Evolutionary conservation across 768 basidiomycete genomes (phyloP), one percentile per base, ranked within the genome.

Genomic region (Lactarius pseudohatsudake): DNA sequence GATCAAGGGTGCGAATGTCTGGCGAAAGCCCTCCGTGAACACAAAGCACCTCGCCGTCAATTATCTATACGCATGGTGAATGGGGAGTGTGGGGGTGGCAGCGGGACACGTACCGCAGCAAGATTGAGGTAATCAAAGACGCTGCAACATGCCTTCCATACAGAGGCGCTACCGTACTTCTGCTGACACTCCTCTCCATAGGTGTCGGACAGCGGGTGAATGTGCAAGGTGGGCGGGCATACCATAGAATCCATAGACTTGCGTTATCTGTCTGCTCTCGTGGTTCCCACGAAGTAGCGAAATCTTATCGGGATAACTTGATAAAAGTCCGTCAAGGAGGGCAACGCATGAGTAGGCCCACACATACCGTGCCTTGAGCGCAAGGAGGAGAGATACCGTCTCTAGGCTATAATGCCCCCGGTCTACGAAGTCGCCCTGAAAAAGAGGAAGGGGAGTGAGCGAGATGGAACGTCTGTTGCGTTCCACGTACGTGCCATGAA

Each of bases 231-330:
- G 9, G 22, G 32, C 59, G 11, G 34, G 62, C 87, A 68, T 64
- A 95, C 95, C 95, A 74, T 97, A 98, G 76, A 97, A 98, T n/a
- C 96, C 96, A 66, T 98, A 98, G 2, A 95, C 96, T 73, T 98
- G 96, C 4, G 96, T 98, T 72, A 98, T 98, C 76, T 98, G 96
- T 69, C 96, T 81, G 72, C 92, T 95, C 76, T 98, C 96, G 75
- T 98, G 96, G 77, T 98, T 98, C 45, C 96, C 96, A 38, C 96
- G 84, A 16, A 98, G 82, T 2, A 98, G 80, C 2, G 93, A 96
- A 64, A 98, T 91, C 72, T 87, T 87, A 77, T 97, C 93, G 18
- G 96, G 96, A 76, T 96, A 96, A 75, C 94, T 94, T 73, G 15
- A 45, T 55, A 28, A 55, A 53, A 59, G 56, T 43, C 30, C 36